These are phyloP conservation scores for Rhizopogon vesiculosus DNA, from an alignment of 768 basidiomycete genomes.

Conservation along the genomic window DNA sequence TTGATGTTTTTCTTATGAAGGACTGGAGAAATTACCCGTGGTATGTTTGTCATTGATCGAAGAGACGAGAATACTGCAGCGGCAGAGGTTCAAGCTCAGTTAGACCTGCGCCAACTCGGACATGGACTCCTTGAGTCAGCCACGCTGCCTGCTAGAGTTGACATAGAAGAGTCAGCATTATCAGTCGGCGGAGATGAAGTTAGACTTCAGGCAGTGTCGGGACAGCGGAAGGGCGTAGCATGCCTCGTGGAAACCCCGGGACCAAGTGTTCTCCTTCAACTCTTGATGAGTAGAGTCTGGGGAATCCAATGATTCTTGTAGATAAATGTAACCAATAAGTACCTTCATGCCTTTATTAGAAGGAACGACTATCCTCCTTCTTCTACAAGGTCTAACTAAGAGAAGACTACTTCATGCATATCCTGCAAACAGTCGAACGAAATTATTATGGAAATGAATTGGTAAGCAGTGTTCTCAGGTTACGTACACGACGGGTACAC, in stretches of 20 bases:
- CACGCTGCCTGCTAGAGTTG: constrained; percentile 51
- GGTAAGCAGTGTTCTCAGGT: too few species aligned
- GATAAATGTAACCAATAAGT: too few species aligned
- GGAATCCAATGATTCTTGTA: constrained; percentile 10
- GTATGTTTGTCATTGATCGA: constrained; percentile 84
- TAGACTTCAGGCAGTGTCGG: too few species aligned
- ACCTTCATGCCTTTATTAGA: too few species aligned
- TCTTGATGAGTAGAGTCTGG: constrained; percentile 58
- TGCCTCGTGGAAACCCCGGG: constrained; percentile 67
- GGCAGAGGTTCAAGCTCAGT: constrained; percentile 51
- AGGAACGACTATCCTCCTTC: too few species aligned
- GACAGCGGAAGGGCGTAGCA: constrained; percentile 31
- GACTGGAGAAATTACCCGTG: constrained; percentile 73
- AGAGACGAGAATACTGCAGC: constrained; percentile 58
- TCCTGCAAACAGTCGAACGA: too few species aligned
- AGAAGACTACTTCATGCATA: not conserved
- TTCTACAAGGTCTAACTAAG: not conserved
- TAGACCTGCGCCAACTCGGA: constrained; percentile 32
- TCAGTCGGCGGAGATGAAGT: constrained; percentile 5
- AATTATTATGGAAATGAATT: too few species aligned
- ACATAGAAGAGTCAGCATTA: constrained; percentile 32
- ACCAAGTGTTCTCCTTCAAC: constrained; percentile 38
- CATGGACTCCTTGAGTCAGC: constrained; percentile 43
- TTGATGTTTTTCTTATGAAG: constrained; percentile 28
- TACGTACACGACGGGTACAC: too few species aligned